Conservation (phyloP, 2,329 filamentous ascomycete species). For the Beauveria sp. region DNA sequence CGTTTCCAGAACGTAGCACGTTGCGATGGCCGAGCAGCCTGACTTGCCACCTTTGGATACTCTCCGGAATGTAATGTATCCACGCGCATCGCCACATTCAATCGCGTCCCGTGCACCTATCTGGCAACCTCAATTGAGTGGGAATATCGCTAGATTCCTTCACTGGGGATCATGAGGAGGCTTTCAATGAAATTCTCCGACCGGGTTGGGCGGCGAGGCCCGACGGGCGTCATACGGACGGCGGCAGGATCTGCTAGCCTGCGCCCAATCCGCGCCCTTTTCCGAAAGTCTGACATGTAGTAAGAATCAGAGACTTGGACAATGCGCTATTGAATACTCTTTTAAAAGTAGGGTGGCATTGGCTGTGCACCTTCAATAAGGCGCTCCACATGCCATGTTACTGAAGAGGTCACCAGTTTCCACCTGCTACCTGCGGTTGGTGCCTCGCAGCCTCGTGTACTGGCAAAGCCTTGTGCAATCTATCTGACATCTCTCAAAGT, state of each 20-base stretch:
- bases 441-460: neutral
- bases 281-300: neutral
- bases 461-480: neutral
- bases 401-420: neutral
- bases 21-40: neutral
- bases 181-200: neutral
- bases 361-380: neutral
- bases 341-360: neutral
- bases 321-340: neutral
- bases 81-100: neutral
- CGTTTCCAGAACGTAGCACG: neutral
- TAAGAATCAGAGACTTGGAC: neutral
- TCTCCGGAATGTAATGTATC: neutral
- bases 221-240: neutral
- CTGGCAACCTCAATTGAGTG: neutral
- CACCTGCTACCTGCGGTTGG: neutral
- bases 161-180: neutral
- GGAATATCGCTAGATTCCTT: neutral
- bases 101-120: neutral
- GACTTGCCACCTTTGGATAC: neutral
- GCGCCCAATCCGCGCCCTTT: neutral
- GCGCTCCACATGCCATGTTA: neutral
- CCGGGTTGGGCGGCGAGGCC: neutral
- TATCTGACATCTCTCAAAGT: neutral
- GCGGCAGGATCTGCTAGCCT: neutral